Base-by-base conservation (phyloP, 495 filamentous ascomycete genomes). In the Talaromyces proteolyticus region DNA sequence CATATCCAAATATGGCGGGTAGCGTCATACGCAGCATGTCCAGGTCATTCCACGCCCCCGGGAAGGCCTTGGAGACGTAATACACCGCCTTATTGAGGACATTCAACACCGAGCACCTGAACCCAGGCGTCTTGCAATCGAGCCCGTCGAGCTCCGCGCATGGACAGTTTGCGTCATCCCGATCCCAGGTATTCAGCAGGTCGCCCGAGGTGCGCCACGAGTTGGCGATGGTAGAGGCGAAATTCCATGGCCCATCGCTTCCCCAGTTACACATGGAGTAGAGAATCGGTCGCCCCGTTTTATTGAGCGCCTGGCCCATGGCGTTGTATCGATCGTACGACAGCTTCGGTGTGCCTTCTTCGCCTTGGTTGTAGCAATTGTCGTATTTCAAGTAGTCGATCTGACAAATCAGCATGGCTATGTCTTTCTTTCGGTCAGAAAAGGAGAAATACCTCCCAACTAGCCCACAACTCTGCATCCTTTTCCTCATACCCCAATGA, bases 371-470 rank as follows among this genome's bases (percentile, higher is more conserved):
- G 61, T 74, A 74, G 68, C 86, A 88, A 65, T 87, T 88, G 62
- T 89, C 86, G 53, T 88, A 87, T 58, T 89, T 87, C 19, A 84
- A 61, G 53, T 84, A 75, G 56, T 72, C 66, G 17, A 34, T 34
- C 29, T 34, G 29, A 14, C 2, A 8, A 8, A 14, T 34, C 29
- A 34, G 29, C 4, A 2, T 34, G 8, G n/a, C 65, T 53, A 21
- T 66, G 53, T 34, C 12, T 29, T 29, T 29, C 25, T 12, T 29
- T 29, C 4, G 1, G 4, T 34, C 29, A 34, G 14, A 34, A 34
- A 4, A 14, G 29, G 14, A 34, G 4, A 34, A 34, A 34, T 34
- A 58, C 76, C 0, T 77, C 82, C 84, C 84, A 88, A 19, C 67
- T 65, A 0, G 80, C 81, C 54, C 78, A 85, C 3, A 78, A 75